Evolutionary conservation across 2,329 filamentous ascomycete genomes (phyloP).

Genomic region (Colletotrichum tropicicola): DNA sequence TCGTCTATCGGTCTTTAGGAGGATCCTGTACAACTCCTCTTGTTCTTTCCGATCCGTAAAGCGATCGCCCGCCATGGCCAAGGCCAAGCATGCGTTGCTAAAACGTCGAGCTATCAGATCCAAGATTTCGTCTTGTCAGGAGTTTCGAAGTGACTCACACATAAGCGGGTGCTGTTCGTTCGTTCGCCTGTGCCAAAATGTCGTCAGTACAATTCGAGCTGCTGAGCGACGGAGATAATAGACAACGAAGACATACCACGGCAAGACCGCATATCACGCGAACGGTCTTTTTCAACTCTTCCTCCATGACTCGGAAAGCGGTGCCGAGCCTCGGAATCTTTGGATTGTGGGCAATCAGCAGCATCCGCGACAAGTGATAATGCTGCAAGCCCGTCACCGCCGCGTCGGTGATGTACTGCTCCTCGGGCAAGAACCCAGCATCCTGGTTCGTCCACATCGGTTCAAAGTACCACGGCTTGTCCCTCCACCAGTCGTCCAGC

Average conservation of each 20-base stretch:
- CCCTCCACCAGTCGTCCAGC: conserved; percentile 39
- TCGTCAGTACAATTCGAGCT: neutral
- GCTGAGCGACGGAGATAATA: neutral
- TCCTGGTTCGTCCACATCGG: conserved; percentile 17
- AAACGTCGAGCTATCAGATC: too few species aligned
- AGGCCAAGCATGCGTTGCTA: conserved; percentile 39
- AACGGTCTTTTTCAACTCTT: conserved; percentile 39
- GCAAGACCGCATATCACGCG: conserved; percentile 39
- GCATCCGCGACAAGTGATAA: conserved; percentile 37
- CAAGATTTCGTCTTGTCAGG: too few species aligned
- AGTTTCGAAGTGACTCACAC: conserved; percentile 6
- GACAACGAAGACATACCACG: conserved; percentile 30
- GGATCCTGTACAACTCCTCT: conserved; percentile 44
- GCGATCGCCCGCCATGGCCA: conserved; percentile 46
- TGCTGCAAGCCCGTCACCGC: conserved; percentile 39
- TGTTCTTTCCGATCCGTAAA: conserved; percentile 47
- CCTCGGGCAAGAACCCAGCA: conserved; percentile 34
- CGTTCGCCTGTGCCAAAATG: neutral
- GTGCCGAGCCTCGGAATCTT: conserved; percentile 37
- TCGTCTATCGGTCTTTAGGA: conserved; percentile 41
- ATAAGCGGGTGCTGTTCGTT: conserved; percentile 18
- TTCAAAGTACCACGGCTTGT: conserved; percentile 39
- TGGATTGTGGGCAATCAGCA: conserved; percentile 39
- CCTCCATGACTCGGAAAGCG: conserved; percentile 35
- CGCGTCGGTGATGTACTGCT: conserved; percentile 38